A percentile compares a stretch with the other conserved stretches of the same genome.
Conservation (phyloP, 305 asterid species). For the Stenogyne calaminthoides region DNA sequence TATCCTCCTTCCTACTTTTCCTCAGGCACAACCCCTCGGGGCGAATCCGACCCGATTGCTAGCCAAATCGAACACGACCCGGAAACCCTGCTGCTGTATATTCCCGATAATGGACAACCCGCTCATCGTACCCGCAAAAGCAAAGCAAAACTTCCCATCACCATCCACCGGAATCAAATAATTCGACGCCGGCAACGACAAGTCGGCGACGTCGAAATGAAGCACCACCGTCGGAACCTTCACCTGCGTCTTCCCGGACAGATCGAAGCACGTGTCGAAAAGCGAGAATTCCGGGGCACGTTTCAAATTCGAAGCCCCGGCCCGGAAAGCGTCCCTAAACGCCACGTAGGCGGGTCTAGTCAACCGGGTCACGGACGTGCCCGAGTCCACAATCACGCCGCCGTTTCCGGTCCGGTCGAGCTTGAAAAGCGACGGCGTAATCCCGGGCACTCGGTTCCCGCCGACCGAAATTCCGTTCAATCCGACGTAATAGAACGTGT, state of each 20-base stretch:
- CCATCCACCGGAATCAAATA: conserved; percentile 51
- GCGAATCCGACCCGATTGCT: conserved; percentile 60
- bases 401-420: conserved; percentile 49
- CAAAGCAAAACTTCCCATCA: conserved; percentile 55
- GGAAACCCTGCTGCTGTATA: conserved; percentile 67
- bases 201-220: conserved; percentile 50
- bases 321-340: conserved; percentile 49
- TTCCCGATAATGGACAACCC: conserved; percentile 64
- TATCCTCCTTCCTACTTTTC: too few relatives aligned
- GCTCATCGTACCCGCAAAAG: conserved; percentile 53
- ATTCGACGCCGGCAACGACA: conserved; percentile 52
- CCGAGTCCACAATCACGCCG: conserved; percentile 64
- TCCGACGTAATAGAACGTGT: conserved; percentile 51
- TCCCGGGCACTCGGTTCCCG: conserved; percentile 41
- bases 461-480: conserved; percentile 57
- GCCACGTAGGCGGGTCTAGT: conserved; percentile 49
- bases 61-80: conserved; percentile 57
- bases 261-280: conserved; percentile 65
- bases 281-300: conserved; percentile 34
- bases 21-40: conserved; percentile 43
- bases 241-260: conserved; percentile 45
- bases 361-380: conserved; percentile 59
- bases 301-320: conserved; percentile 43
- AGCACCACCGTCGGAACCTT: conserved; percentile 61
- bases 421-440: conserved; percentile 42